Evolutionary conservation across 257 asterid genomes (phyloP).

Genomic region (Misopates orontium): DNA sequence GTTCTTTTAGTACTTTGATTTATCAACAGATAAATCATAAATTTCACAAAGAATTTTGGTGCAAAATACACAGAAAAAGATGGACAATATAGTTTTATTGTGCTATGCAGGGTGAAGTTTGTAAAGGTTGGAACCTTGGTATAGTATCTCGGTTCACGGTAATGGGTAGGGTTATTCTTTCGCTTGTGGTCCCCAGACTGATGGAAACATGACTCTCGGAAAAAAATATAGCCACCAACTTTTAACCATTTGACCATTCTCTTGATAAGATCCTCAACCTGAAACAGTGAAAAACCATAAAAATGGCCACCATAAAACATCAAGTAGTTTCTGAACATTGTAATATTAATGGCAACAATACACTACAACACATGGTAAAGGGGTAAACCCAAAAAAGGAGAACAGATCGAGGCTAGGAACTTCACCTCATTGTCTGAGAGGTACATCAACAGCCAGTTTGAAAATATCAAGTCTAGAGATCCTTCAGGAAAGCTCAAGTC

Average conservation of each 20-base stretch:
- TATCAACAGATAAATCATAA: neutral
- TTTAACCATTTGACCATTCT: constrained; percentile 88
- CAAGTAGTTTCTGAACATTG: neutral
- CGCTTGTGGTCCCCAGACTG: constrained; percentile 95
- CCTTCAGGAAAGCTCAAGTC: constrained; percentile 68
- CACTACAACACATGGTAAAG: neutral
- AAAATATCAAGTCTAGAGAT: constrained; percentile 78
- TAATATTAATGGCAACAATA: neutral
- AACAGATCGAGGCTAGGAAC: constrained; percentile 13
- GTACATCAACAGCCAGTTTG: constrained; percentile 96
- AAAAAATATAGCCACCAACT: constrained; percentile 91
- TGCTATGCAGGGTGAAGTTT: neutral
- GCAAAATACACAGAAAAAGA: neutral
- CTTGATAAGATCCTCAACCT: constrained; percentile 73
- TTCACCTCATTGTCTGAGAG: constrained; percentile 89
- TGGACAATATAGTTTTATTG: neutral
- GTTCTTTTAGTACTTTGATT: neutral
- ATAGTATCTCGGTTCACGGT: constrained; percentile 92
- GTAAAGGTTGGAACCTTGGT: constrained; percentile 60
- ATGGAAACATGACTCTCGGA: constrained; percentile 97
- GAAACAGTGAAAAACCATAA: constrained; percentile 27
- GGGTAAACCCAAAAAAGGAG: neutral
- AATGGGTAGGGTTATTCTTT: constrained; percentile 86
- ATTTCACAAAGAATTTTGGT: neutral
- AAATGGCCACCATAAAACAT: neutral